Conservation (phyloP, 805 yeast species). For the Myxozyma mucilagina region DNA sequence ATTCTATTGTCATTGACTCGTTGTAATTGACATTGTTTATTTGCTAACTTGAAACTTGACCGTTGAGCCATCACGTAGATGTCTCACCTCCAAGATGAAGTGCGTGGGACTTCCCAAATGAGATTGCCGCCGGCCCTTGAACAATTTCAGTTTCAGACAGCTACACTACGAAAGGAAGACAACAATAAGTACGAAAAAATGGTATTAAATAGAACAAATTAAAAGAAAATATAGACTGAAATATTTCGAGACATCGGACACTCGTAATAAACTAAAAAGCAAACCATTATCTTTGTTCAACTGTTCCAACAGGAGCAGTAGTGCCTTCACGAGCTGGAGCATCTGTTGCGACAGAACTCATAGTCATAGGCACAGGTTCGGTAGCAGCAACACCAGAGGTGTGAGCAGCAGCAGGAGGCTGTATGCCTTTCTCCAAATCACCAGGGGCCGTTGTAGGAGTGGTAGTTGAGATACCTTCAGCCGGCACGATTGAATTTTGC, state of each 20-base stretch:
- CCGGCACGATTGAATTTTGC: neutral
- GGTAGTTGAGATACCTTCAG: neutral
- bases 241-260: neutral
- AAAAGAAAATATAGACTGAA: no score
- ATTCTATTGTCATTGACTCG: no score
- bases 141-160: no score
- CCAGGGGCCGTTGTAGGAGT: neutral
- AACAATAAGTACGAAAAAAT: no score
- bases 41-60: no score
- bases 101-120: no score
- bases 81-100: no score
- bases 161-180: no score
- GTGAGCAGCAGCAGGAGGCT: neutral
- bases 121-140: no score
- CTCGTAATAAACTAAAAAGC: neutral
- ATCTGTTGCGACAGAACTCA: neutral
- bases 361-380: conserved; percentile 7
- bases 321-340: neutral
- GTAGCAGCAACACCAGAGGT: neutral
- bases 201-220: no score
- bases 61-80: no score
- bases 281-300: neutral
- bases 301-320: neutral
- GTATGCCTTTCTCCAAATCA: neutral
- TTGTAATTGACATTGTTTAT: no score